Evolutionary conservation across 2,329 filamentous ascomycete genomes (phyloP).

Genomic region (Colletotrichum limetticola): DNA sequence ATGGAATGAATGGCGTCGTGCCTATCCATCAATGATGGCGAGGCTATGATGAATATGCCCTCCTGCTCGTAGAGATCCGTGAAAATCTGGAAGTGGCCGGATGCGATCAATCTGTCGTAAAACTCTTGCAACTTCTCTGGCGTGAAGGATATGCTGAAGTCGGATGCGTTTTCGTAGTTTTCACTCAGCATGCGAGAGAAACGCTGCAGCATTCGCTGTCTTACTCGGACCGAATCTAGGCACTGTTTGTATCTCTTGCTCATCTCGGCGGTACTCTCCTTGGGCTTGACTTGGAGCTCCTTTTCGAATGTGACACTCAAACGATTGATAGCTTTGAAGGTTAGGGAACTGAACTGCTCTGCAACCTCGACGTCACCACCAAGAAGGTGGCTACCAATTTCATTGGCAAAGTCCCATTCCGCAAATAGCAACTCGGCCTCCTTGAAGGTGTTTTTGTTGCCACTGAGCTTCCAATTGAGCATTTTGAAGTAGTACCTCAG

Average conservation of each 20-base stretch:
- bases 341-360: slow-evolving; percentile 95
- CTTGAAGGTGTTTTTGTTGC: slow-evolving; percentile 99
- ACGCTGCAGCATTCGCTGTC: slow-evolving; percentile 95
- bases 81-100: slow-evolving; percentile 89
- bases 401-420: slow-evolving; percentile 97
- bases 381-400: slow-evolving; percentile 90
- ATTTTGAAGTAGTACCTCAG: slow-evolving; percentile 99
- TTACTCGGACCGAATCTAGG: slow-evolving; percentile 93
- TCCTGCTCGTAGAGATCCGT: slow-evolving; percentile 76
- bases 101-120: slow-evolving; percentile 81
- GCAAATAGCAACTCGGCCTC: slow-evolving; percentile 97
- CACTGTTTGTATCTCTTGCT: slow-evolving; percentile 97
- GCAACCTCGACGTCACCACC: slow-evolving; percentile 96
- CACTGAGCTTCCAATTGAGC: slow-evolving; percentile 96
- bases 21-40: slow-evolving; percentile 78
- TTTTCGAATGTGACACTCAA: slow-evolving; percentile 92
- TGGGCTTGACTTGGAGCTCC: slow-evolving; percentile 85
- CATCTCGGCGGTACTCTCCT: slow-evolving; percentile 88
- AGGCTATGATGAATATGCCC: slow-evolving; percentile 86
- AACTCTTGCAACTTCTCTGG: slow-evolving; percentile 78
- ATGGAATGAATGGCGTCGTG: slow-evolving; percentile 87
- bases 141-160: slow-evolving; percentile 85
- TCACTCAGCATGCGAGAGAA: slow-evolving; percentile 92
- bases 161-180: slow-evolving; percentile 95
- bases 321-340: slow-evolving; percentile 89